Evolutionary conservation across 2,329 filamentous ascomycete species (phyloP), one percentile per base, ranked within the genome.

Genomic region (Colletotrichum lindemuthianum): DNA sequence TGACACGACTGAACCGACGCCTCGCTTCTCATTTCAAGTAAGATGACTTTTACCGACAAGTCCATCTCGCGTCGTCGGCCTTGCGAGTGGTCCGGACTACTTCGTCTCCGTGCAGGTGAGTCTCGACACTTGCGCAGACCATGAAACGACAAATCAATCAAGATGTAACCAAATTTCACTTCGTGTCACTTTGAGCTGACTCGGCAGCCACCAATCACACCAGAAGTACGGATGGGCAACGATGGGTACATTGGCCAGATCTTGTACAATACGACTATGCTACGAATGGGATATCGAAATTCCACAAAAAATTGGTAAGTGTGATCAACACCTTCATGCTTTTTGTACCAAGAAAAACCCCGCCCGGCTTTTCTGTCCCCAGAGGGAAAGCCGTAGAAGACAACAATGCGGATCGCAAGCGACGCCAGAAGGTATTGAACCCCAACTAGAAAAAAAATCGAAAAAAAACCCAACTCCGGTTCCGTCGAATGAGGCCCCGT

Each of bases 261-360:
- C 45, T 56, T 61, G 40, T 52, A 65, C 58, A 57, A 32, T 57
- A 65, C 51, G 47, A 57, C 51, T 56, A 52, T 48, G 45, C 41
- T 48, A 48, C 47, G 58, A 61, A 65, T 33, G 16, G 63, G 52
- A 63, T 65, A 53, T 41, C 16, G 32, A 52, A 32, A 39, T 12
- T 11, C 11, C 5, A n/a, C 32, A 34, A 13, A 52, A 55, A 65
- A n/a, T 24, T 3, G 24, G 24, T n/a, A 24, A 24, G 24, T 24
- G 58, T 63, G 63, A 48, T 63, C 63, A 47, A 61, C 58, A 63
- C 58, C 40, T 61, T 51, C 13, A 12, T 12, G 8, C 36, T 36
- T 24, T 40, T 8, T 32, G 36, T 15, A 16, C 16, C 24, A 24
- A 24, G 24, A 36, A 24, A 49, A 56, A 34, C 52, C 45, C 61